Conservation (phyloP, 2,329 filamentous ascomycete species). For the Alternaria alternata region DNA sequence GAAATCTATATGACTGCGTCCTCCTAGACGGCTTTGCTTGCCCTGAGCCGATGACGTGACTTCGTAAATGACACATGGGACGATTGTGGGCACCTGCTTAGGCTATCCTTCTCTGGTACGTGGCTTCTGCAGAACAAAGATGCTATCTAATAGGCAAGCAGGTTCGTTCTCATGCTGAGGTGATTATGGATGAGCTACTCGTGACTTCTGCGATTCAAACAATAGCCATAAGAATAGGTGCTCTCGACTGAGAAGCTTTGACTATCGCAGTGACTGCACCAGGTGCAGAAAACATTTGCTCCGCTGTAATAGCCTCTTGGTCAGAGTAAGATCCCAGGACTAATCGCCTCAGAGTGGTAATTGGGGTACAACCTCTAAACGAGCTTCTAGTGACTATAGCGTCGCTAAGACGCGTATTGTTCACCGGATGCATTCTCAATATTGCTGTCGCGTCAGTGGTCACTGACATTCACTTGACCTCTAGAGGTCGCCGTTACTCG, state of each 20-base stretch:
- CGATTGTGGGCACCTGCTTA: neutral
- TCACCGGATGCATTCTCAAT: neutral
- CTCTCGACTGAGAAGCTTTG: too few relatives aligned
- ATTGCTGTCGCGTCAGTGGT: neutral
- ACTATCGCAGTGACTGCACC: neutral
- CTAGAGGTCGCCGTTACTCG: neutral
- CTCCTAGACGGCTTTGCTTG: neutral
- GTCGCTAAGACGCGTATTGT: neutral
- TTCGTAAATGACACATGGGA: neutral
- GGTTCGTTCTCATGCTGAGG: neutral
- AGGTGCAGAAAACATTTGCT: neutral
- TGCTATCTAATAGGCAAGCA: neutral
- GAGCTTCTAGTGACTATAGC: neutral
- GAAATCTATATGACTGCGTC: neutral
- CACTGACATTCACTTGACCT: constrained; percentile 7
- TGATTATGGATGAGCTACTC: neutral
- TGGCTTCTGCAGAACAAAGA: neutral
- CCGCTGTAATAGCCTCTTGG: neutral
- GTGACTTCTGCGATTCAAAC: neutral
- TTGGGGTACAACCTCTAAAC: neutral
- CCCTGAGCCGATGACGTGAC: neutral
- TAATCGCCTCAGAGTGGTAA: neutral
- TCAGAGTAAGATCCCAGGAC: neutral
- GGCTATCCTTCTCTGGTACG: neutral
- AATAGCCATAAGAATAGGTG: neutral